These are phyloP conservation scores for Persicaria tinctoria DNA, from an alignment of 148 eudicot genomes.

Conservation along the genomic window DNA sequence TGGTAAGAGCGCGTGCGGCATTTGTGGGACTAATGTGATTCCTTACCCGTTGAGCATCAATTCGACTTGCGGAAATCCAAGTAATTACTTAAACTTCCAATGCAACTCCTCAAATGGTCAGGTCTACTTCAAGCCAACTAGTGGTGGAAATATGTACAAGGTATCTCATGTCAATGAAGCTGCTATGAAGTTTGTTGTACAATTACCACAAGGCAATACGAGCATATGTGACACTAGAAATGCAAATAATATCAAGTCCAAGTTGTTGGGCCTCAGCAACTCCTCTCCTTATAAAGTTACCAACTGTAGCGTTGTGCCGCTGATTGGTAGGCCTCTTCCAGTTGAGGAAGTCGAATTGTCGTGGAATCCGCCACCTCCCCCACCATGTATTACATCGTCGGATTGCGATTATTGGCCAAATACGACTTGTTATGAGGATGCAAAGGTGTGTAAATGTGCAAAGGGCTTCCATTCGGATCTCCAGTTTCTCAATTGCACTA, in stretches of 20 bases:
- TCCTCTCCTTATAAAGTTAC: background rate
- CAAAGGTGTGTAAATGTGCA: background rate
- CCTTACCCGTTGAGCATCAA: background rate
- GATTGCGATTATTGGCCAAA: background rate
- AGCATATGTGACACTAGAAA: too few species aligned
- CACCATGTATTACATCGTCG: background rate
- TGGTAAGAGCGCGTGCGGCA: background rate
- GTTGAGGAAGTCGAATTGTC: background rate
- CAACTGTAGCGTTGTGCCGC: background rate
- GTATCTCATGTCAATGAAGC: background rate
- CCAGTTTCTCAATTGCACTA: background rate
- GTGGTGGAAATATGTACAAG: background rate
- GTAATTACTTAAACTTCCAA: background rate
- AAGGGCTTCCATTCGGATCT: background rate
- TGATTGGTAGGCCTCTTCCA: background rate
- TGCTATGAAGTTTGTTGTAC: background rate
- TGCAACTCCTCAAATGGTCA: background rate
- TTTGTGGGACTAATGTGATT: constrained; percentile 8
- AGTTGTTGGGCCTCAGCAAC: background rate
- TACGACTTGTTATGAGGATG: background rate
- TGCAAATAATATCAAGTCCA: background rate
- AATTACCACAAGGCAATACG: background rate
- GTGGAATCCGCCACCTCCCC: background rate
- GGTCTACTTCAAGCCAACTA: background rate
- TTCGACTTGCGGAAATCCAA: background rate